Conservation (phyloP, 208 protist species). For the Crithidia sp. region DNA sequence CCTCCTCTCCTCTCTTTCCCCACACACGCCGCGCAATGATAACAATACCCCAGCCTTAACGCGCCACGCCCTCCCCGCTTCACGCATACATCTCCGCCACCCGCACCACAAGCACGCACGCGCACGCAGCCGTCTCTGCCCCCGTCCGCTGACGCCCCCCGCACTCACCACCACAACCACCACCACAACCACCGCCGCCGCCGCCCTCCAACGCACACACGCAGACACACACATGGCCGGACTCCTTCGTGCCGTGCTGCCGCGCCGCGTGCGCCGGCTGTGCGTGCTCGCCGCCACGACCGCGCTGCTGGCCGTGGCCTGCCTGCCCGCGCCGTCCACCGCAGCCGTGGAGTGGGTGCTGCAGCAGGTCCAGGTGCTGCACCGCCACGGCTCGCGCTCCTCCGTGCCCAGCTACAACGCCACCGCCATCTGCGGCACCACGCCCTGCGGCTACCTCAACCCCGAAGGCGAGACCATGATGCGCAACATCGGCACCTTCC, state of each 20-base stretch:
- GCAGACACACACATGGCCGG: too few relatives aligned
- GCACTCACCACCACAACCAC: too few relatives aligned
- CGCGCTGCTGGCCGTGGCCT: slow-evolving; percentile 15
- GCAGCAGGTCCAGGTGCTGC: slow-evolving; percentile 43
- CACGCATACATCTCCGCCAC: too few relatives aligned
- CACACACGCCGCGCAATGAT: too few relatives aligned
- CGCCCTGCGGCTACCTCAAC: slow-evolving; percentile 54
- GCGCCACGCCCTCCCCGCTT: too few relatives aligned
- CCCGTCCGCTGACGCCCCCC: too few relatives aligned
- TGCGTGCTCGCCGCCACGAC: slow-evolving; percentile 10
- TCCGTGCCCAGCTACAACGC: slow-evolving; percentile 24
- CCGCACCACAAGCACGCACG: too few relatives aligned
- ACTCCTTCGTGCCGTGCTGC: background rate
- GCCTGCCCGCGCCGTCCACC: slow-evolving; percentile 17
- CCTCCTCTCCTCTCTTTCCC: too few relatives aligned
- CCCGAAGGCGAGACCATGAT: slow-evolving; percentile 40
- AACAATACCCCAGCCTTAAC: too few relatives aligned
- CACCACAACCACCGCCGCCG: too few relatives aligned
- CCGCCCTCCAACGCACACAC: too few relatives aligned
- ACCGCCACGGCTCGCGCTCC: slow-evolving; percentile 55
- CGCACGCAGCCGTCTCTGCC: too few relatives aligned
- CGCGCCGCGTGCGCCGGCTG: slow-evolving; percentile 10
- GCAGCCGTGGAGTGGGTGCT: slow-evolving; percentile 19
- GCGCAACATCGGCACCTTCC: slow-evolving; percentile 40
- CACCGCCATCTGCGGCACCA: slow-evolving; percentile 34